These are phyloP conservation scores for Eucalyptus marginata DNA, from an alignment of 345 rosid species.

Conservation along the genomic window DNA sequence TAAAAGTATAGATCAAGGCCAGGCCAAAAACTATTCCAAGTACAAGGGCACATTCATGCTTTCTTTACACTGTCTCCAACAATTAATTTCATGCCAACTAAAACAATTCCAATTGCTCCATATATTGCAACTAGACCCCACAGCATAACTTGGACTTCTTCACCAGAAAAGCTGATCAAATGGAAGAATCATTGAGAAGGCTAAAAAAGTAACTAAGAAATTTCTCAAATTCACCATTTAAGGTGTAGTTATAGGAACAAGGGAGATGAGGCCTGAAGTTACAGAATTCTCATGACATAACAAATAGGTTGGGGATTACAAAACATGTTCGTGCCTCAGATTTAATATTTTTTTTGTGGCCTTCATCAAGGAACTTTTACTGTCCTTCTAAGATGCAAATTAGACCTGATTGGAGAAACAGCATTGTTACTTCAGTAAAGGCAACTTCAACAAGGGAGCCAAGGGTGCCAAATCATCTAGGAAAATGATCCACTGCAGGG, in stretches of 20 bases:
- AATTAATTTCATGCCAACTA: neutral
- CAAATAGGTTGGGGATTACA: neutral
- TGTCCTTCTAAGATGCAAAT: neutral
- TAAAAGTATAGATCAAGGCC: neutral
- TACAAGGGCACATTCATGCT: neutral
- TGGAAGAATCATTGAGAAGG: neutral
- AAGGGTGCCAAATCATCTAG: neutral
- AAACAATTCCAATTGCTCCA: neutral
- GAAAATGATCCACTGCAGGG: neutral
- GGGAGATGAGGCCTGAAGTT: neutral
- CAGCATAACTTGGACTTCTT: neutral
- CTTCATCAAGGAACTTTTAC: neutral
- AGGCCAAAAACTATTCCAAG: neutral
- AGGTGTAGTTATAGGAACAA: neutral
- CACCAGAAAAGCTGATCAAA: neutral
- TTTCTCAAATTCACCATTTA: neutral
- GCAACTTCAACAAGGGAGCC: neutral
- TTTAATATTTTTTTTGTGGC: neutral
- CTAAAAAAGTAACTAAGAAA: neutral
- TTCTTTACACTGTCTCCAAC: neutral
- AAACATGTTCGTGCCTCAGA: neutral
- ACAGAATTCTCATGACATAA: neutral
- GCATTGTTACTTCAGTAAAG: neutral
- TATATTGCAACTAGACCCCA: neutral
- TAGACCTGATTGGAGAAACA: neutral